Evolutionary conservation across 2,329 filamentous ascomycete genomes (phyloP).

Genomic region (Cyclaneusma minus): DNA sequence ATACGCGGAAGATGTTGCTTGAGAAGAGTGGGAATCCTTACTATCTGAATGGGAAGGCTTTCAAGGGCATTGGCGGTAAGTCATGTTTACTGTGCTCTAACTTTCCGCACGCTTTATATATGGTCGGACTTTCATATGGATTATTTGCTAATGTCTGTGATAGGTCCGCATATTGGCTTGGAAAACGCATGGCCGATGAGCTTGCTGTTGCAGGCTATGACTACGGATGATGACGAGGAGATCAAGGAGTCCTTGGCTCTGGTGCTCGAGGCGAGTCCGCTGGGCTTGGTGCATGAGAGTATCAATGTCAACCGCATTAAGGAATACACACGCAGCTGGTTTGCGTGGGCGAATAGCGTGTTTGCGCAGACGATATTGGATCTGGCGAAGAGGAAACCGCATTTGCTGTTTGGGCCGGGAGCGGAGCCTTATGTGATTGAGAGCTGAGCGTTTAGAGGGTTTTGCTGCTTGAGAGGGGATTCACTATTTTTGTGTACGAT

Average conservation of each 20-base stretch:
- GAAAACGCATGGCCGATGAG: slow-evolving; percentile 95
- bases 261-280: slow-evolving; percentile 58
- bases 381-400: slow-evolving; percentile 73
- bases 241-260: slow-evolving; percentile 57
- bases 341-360: slow-evolving; percentile 95
- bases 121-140: too few relatives aligned
- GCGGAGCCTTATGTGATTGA: slow-evolving; percentile 37
- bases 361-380: slow-evolving; percentile 88
- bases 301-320: slow-evolving; percentile 59
- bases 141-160: slow-evolving; percentile 3
- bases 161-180: slow-evolving; percentile 60
- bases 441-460: too few relatives aligned
- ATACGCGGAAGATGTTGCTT: slow-evolving; percentile 59
- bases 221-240: slow-evolving; percentile 67
- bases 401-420: slow-evolving; percentile 63
- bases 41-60: slow-evolving; percentile 60
- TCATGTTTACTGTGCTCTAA: slow-evolving; percentile 3
- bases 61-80: slow-evolving; percentile 77
- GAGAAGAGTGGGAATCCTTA: slow-evolving; percentile 55
- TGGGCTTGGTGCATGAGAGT: slow-evolving; percentile 84
- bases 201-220: slow-evolving; percentile 80
- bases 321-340: slow-evolving; percentile 82
- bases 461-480: too few relatives aligned
- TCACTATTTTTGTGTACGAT: too few relatives aligned
- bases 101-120: not conserved